Evolutionary conservation across 106 monocot species (phyloP).

Genomic region (Acorus calamus): DNA sequence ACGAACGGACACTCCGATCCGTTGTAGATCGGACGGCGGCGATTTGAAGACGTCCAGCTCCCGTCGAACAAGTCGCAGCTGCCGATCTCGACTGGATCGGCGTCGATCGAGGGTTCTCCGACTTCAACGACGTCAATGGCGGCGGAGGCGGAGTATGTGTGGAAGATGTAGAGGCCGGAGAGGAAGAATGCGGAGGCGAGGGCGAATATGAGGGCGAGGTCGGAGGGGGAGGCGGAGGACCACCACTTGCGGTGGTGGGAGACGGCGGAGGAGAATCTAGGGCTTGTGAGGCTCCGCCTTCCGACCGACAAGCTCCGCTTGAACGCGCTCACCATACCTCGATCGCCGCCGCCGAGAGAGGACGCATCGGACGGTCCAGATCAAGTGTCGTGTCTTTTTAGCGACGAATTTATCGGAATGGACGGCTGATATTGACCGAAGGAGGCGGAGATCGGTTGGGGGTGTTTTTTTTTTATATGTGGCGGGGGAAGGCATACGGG

Average conservation of each 20-base stretch:
- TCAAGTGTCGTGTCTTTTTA: too few species aligned
- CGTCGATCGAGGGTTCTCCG: slow-evolving; percentile 11
- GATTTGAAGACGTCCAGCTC: slow-evolving; percentile 48
- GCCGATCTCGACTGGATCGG: not conserved
- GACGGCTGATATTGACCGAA: too few species aligned
- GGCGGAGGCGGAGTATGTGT: slow-evolving; percentile 25
- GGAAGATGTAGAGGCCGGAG: slow-evolving; percentile 33
- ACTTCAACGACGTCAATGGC: not conserved
- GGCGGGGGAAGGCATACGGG: too few species aligned
- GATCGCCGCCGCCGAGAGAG: too few species aligned
- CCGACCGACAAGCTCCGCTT: slow-evolving; percentile 37
- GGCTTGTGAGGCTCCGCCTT: slow-evolving; percentile 33
- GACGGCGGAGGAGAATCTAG: slow-evolving; percentile 23
- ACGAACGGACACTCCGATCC: slow-evolving; percentile 77
- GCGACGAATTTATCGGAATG: too few species aligned
- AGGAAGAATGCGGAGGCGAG: slow-evolving; percentile 29
- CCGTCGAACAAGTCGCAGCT: slow-evolving; percentile 73
- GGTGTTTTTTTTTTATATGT: too few species aligned
- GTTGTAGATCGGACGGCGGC: slow-evolving; percentile 65
- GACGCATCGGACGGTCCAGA: too few species aligned
- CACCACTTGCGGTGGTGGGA: slow-evolving; percentile 38
- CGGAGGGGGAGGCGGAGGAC: slow-evolving; percentile 20
- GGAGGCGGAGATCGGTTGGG: too few species aligned
- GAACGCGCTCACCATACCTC: slow-evolving; percentile 26
- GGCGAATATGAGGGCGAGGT: slow-evolving; percentile 27